phyloP scores from a whole-genome alignment of 371 early-diverging fungal genomes.

The Dentiscutata heterogama region DNA sequence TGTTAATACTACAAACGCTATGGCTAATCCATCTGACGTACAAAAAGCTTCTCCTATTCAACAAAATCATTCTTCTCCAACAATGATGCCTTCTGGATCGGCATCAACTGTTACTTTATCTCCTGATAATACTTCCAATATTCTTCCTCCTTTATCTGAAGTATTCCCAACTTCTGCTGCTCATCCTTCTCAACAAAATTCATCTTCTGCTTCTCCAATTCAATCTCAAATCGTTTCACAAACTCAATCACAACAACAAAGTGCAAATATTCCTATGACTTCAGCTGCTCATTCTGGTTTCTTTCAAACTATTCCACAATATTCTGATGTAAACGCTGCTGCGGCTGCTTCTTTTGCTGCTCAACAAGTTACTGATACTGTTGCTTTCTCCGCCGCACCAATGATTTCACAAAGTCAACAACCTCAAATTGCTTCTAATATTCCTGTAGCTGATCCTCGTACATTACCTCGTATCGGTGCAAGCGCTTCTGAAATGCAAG shows the following conservation, averaged over 20 bases:
- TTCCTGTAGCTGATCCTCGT: constrained; percentile 27
- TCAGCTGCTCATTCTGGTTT: background rate
- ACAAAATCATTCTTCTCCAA: constrained; percentile 16
- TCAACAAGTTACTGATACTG: background rate
- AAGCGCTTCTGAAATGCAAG: background rate
- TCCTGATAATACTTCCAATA: constrained; percentile 32
- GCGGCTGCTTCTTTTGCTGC: constrained; percentile 12
- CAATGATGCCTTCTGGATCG: background rate
- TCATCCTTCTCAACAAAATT: background rate
- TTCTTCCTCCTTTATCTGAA: constrained; percentile 44
- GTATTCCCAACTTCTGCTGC: constrained; percentile 13
- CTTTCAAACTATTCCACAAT: constrained; percentile 9
- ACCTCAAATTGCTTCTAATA: constrained; percentile 26
- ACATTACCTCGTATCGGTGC: constrained; percentile 12
- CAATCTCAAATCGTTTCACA: constrained; percentile 25
- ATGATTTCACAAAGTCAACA: background rate
- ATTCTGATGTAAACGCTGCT: constrained; percentile 22
- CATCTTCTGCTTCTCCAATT: background rate
- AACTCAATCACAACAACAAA: background rate
- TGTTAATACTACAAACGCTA: background rate
- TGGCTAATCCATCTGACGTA: background rate
- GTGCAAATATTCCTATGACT: background rate
- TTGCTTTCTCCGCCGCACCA: background rate
- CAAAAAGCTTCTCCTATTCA: background rate
- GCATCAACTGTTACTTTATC: constrained; percentile 18